Evolutionary conservation across 192 early-diverging fungal genomes (phyloP).

Genomic region (Coemansia aciculifera): DNA sequence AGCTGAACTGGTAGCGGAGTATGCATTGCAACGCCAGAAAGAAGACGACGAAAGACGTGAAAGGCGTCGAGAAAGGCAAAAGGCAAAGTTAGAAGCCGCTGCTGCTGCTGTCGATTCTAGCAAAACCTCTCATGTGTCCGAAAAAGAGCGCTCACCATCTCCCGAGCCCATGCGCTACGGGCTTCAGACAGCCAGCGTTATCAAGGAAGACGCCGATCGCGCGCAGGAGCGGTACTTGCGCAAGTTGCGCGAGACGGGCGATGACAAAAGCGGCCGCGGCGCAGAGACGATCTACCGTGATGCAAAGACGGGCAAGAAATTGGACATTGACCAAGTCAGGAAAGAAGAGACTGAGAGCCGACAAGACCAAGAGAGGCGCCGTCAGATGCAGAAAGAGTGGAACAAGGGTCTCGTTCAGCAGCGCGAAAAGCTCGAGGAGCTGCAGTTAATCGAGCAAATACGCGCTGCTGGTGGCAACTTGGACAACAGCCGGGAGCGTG

Average conservation of each 20-base stretch:
- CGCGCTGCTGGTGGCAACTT: conserved; percentile 45
- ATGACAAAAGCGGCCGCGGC: conserved; percentile 23
- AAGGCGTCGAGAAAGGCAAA: conserved; percentile 1
- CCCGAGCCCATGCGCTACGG: conserved; percentile 35
- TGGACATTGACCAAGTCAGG: conserved; percentile 55
- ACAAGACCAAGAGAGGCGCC: conserved; percentile 41
- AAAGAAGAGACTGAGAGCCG: conserved; percentile 40
- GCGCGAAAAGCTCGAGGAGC: conserved; percentile 26
- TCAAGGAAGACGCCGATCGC: conserved; percentile 32
- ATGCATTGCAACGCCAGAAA: conserved; percentile 15
- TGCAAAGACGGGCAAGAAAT: conserved; percentile 58
- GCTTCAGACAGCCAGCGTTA: conserved; percentile 36
- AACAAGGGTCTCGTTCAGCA: conserved; percentile 66
- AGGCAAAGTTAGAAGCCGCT: conserved; percentile 10
- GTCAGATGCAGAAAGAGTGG: conserved; percentile 57
- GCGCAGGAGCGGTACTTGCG: conserved; percentile 32
- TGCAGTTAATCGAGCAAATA: conserved; percentile 35
- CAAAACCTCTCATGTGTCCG: not conserved
- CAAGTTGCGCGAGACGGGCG: conserved; percentile 20
- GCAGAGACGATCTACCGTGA: conserved; percentile 67
- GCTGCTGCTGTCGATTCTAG: not conserved
- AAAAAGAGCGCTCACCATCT: not conserved
- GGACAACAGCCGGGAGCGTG: conserved; percentile 52
- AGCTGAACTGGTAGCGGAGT: conserved; percentile 39
- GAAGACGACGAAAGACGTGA: conserved; percentile 17